Conservation (phyloP, 257 asterid species). For the Knoxia roxburghii region DNA sequence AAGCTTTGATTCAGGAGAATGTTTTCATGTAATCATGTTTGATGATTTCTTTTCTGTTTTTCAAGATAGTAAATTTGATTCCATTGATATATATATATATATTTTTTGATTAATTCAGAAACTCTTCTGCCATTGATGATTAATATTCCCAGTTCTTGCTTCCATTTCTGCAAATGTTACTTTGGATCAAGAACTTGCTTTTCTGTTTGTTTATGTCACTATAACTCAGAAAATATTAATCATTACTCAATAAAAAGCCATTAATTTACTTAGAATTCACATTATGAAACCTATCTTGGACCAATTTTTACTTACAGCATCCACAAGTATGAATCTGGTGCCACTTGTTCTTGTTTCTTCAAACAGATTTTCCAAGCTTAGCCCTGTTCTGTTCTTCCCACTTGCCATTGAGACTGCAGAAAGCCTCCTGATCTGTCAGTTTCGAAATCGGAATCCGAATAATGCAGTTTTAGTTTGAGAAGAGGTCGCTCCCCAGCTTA, state of each 20-base stretch:
- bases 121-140: too few species aligned
- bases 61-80: neutral
- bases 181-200: too few species aligned
- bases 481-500: conserved; percentile 63
- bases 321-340: neutral
- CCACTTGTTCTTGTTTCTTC: neutral
- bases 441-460: too few species aligned
- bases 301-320: neutral
- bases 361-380: neutral
- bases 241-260: neutral
- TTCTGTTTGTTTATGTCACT: too few species aligned
- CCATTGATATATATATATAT: neutral
- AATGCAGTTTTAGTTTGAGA: conserved; percentile 34
- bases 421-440: too few species aligned
- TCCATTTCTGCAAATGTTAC: too few species aligned
- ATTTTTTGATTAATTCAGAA: too few species aligned
- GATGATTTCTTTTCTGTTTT: neutral
- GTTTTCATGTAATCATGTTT: neutral
- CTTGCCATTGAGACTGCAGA: too few species aligned
- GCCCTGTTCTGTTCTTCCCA: neutral
- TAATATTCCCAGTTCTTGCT: too few species aligned
- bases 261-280: neutral
- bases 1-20: neutral
- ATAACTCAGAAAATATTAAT: neutral
- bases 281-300: conserved; percentile 1